Evolutionary conservation across 306 rosid species (phyloP), one percentile per base, ranked within the genome.

Genomic region (Dryas drummondii): DNA sequence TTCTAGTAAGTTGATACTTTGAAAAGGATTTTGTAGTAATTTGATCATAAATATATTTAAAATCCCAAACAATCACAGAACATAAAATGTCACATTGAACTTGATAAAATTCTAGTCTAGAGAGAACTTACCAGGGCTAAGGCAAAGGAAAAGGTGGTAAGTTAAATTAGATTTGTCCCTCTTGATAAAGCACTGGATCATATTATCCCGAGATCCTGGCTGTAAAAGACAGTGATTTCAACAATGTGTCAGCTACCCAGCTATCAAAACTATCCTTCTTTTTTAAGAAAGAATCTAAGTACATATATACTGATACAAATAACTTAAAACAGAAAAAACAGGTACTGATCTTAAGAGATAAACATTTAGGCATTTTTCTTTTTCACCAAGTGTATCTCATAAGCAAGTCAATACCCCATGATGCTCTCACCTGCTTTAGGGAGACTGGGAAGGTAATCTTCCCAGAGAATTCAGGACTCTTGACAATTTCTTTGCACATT

Each of bases 151-250:
- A 66, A 93, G 97, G 79, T 84, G 98, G 80, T 91, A 93, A 19
- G 96, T 89, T 66, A 91, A 73, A 70, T 88, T 91, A n/a, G 93
- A 89, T 82, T 91, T 93, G 87, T 93, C 94, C 86, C 98, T 89
- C 87, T 89, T 93, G 67, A 93, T 93, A 81, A 91, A 93, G 85
- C 98, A 93, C 84, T 93, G 96, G 52, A 93, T 82, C n/a, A 77
- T 79, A 70, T 92, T 92, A 85, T 91, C 97, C 63, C 92, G 88
- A 45, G 86, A 76, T 51, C 97, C 98, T 5, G 98, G 98, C 98
- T 93, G 93, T 14, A 80, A 76, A 45, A 42, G 76, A 73, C 26
- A 45, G 54, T 67, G 1, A 40, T 26, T 70, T 40, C n/a, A 78
- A 64, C 62, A 65, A 26, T n/a, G 46, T 62, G 74, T 71, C 74